Conservation (phyloP, 805 yeast species). For the Hanseniaspora valbyensis region DNA sequence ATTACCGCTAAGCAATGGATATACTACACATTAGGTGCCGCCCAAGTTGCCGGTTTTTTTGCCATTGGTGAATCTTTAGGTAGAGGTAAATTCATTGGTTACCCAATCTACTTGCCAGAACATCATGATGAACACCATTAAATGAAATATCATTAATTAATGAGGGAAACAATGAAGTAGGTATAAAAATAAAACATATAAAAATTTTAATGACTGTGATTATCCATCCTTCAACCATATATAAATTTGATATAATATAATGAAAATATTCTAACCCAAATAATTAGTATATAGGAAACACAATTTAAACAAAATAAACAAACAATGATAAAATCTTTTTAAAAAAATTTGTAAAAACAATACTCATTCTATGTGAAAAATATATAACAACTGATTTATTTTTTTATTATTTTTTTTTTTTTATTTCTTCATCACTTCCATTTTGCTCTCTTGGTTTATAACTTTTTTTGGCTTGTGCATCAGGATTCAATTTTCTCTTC, state of each 20-base stretch:
- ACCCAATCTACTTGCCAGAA: conserved; percentile 35
- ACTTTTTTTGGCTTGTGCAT: conserved; percentile 3
- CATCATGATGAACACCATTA: conserved; percentile 21
- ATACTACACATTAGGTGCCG: conserved; percentile 60
- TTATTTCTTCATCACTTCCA: background rate
- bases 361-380: too few relatives aligned
- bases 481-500: conserved; percentile 40
- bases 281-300: too few relatives aligned
- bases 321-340: too few relatives aligned
- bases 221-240: conserved; percentile 18
- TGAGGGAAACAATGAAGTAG: background rate
- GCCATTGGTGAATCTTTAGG: conserved; percentile 94
- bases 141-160: background rate
- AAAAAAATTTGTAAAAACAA: too few relatives aligned
- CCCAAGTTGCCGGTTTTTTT: conserved; percentile 84
- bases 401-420: background rate
- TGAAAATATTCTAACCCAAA: background rate
- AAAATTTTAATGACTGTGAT: conserved; percentile 4
- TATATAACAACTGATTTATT: too few relatives aligned
- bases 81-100: conserved; percentile 87
- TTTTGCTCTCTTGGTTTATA: background rate
- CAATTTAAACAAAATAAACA: too few relatives aligned
- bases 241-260: conserved; percentile 12
- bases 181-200: background rate
- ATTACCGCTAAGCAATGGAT: conserved; percentile 46